Evolutionary conservation across 768 basidiomycete genomes (phyloP).

Genomic region (Polyporus arcularius): DNA sequence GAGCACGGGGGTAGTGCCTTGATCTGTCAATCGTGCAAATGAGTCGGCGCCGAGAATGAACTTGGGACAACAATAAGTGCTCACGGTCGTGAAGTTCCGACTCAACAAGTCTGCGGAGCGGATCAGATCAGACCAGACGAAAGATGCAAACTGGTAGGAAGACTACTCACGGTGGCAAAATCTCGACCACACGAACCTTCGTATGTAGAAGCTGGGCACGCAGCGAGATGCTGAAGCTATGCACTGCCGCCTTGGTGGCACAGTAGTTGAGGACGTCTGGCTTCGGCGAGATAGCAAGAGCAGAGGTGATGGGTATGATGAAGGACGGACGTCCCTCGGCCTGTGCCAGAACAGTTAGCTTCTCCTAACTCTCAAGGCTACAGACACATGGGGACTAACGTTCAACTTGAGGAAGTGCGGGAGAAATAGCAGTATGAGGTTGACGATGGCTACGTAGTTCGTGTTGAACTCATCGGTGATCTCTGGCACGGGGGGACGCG

Average conservation of each 20-base stretch:
- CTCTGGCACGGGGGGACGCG: slow-evolving; percentile 27
- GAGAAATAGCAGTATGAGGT: slow-evolving; percentile 47
- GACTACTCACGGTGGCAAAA: slow-evolving; percentile 59
- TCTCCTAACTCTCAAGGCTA: background rate
- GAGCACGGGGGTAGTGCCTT: slow-evolving; percentile 49
- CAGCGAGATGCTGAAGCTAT: slow-evolving; percentile 51
- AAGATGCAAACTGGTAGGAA: no score
- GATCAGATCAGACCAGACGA: no score
- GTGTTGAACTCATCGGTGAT: slow-evolving; percentile 49
- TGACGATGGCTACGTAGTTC: slow-evolving; percentile 55
- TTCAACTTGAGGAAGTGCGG: slow-evolving; percentile 58
- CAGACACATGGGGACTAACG: slow-evolving; percentile 33
- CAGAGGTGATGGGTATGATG: slow-evolving; percentile 54
- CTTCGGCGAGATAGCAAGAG: slow-evolving; percentile 47
- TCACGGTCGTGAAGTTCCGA: slow-evolving; percentile 62
- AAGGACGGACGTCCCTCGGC: slow-evolving; percentile 47
- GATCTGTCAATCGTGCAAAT: slow-evolving; percentile 35
- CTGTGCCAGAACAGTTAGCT: slow-evolving; percentile 26
- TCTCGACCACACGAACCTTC: slow-evolving; percentile 55
- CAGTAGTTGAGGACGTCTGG: slow-evolving; percentile 50
- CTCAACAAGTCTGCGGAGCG: slow-evolving; percentile 49
- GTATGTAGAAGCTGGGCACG: slow-evolving; percentile 47
- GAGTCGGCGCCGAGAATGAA: no score
- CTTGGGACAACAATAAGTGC: slow-evolving; percentile 8
- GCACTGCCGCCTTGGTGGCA: slow-evolving; percentile 60